Conservation (phyloP, 2,329 filamentous ascomycete genomes). For the Fusarium pilosicola region DNA sequence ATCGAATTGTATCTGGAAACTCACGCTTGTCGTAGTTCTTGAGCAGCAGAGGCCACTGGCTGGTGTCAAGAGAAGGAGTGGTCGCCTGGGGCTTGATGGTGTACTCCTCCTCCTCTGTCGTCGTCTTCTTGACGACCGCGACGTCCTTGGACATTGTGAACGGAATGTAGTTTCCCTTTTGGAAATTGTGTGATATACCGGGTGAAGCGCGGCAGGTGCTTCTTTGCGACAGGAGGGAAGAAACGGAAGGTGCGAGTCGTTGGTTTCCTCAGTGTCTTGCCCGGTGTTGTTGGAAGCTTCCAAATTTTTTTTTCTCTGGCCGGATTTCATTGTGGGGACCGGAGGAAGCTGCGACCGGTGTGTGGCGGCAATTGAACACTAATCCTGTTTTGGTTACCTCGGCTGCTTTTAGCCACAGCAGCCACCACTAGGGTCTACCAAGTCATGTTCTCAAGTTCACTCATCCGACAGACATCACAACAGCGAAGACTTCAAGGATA, state of each 20-base stretch:
- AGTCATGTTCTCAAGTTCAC: background rate
- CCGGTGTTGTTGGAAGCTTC: slow-evolving; percentile 47
- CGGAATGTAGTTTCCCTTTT: slow-evolving; percentile 22
- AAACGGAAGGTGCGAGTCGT: slow-evolving; percentile 42
- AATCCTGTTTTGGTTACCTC: background rate
- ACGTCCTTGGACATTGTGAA: slow-evolving; percentile 60
- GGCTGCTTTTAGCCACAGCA: background rate
- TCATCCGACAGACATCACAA: background rate
- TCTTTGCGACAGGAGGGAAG: slow-evolving; percentile 40
- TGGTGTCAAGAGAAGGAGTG: slow-evolving; percentile 82
- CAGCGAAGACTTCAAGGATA: background rate
- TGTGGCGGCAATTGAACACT: slow-evolving; percentile 40
- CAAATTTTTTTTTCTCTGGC: slow-evolving; percentile 49
- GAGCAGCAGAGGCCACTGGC: slow-evolving; percentile 90
- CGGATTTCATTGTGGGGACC: slow-evolving; percentile 47
- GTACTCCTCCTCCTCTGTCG: slow-evolving; percentile 73
- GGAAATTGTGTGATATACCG: slow-evolving; percentile 42
- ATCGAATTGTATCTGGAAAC: slow-evolving; percentile 47
- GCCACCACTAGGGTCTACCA: background rate
- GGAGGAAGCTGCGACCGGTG: slow-evolving; percentile 36
- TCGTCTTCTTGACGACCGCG: slow-evolving; percentile 47
- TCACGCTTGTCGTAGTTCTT: slow-evolving; percentile 95
- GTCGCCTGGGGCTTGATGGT: slow-evolving; percentile 91
- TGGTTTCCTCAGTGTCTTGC: slow-evolving; percentile 47
- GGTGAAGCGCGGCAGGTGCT: slow-evolving; percentile 43